Conservation (phyloP, 805 yeast species). For the Kodamaea hsintzibuensis region DNA sequence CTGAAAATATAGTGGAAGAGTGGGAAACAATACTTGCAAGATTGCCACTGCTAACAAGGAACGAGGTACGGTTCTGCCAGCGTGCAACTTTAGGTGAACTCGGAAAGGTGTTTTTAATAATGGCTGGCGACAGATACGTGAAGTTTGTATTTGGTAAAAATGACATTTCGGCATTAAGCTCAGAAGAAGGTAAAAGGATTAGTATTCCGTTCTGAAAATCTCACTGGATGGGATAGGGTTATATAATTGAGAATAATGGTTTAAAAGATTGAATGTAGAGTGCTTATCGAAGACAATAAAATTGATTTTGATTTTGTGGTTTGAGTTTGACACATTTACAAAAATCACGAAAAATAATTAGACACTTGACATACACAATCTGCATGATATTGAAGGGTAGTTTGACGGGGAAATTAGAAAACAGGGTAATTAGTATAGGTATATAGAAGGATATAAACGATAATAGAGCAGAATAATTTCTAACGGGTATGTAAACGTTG, state of each 20-base stretch:
- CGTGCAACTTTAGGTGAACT: not conserved
- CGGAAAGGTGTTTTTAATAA: not conserved
- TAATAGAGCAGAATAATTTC: too few species aligned
- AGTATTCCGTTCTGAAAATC: not conserved
- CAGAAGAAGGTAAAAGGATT: not conserved
- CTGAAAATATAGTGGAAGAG: not conserved
- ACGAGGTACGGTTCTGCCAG: not conserved
- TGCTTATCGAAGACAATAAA: not conserved
- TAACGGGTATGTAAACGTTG: too few species aligned
- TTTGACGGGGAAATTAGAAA: too few species aligned
- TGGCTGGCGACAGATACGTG: not conserved
- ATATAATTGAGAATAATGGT: not conserved
- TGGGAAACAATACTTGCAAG: not conserved
- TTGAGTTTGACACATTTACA: not conserved
- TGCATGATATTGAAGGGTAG: too few species aligned
- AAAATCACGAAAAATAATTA: not conserved
- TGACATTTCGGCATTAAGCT: not conserved
- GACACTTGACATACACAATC: not conserved
- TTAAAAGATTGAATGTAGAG: not conserved
- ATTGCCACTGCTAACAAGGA: not conserved
- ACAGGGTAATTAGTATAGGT: not conserved
- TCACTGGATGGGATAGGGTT: not conserved
- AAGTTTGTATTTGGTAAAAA: not conserved
- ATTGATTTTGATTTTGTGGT: not conserved
- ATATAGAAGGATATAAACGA: too few species aligned